These are phyloP conservation scores for Acanthamoeba royreba DNA, from an alignment of 208 protist species.

Conservation along the genomic window DNA sequence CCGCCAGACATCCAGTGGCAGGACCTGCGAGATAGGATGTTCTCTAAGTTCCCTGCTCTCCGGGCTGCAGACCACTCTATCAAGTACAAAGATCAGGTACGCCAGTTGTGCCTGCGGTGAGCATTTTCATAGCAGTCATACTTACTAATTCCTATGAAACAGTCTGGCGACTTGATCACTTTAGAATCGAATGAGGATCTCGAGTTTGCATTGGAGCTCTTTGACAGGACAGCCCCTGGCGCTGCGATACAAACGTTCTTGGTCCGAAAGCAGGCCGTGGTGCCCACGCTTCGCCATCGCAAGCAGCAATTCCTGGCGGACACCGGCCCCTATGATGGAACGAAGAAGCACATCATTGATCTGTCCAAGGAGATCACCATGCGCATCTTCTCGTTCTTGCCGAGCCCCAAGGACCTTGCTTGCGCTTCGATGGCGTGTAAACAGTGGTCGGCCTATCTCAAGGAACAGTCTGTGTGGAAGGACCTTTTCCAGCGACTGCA, in stretches of 20 bases:
- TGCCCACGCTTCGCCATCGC: background rate
- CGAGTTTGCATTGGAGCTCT: slow-evolving; percentile 11
- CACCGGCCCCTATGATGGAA: background rate
- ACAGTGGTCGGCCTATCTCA: background rate
- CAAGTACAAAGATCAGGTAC: slow-evolving; percentile 33
- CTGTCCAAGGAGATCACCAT: background rate
- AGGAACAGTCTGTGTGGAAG: background rate
- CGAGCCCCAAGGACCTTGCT: background rate
- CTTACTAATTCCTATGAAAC: too few relatives aligned
- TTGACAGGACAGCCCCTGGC: background rate
- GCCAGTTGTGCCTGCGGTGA: too few relatives aligned
- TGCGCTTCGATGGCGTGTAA: background rate
- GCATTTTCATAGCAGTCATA: too few relatives aligned
- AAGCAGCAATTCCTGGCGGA: too few relatives aligned
- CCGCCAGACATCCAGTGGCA: background rate
- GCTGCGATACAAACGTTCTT: background rate
- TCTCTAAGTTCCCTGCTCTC: background rate
- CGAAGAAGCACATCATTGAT: background rate
- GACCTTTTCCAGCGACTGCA: background rate
- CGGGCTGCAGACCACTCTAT: background rate
- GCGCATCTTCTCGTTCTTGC: background rate
- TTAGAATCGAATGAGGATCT: background rate
- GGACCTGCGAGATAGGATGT: background rate
- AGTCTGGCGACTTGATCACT: background rate
- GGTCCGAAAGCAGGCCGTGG: background rate